Percentiles rank a stretch among this genome's conserved stretches.
These are phyloP conservation scores for Casuarina equisetifolia DNA, from an alignment of 306 rosid species.

Conservation along the genomic window DNA sequence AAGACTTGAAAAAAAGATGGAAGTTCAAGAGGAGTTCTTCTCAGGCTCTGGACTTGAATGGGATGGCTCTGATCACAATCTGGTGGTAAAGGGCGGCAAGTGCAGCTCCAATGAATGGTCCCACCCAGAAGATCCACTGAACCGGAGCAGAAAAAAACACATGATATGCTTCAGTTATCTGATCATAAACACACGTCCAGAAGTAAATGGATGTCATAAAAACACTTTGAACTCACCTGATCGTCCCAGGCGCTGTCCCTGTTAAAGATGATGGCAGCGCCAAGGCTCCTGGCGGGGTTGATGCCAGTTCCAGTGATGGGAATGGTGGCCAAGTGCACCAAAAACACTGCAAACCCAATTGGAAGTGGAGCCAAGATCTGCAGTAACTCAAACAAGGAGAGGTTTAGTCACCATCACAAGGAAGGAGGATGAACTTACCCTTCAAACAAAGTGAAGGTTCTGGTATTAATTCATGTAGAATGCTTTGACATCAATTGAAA, in stretches of 20 bases:
- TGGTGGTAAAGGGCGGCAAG: conserved; percentile 59
- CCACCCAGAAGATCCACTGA: conserved; percentile 65
- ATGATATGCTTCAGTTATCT: not conserved
- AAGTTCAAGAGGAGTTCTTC: not conserved
- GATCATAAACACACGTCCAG: not conserved
- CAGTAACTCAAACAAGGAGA: not conserved
- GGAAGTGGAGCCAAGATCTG: conserved; percentile 54
- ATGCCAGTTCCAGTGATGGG: conserved; percentile 49
- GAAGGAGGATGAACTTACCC: not conserved
- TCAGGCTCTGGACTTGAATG: conserved; percentile 41
- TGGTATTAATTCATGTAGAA: not conserved
- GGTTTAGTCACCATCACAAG: not conserved
- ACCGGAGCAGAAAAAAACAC: not conserved
- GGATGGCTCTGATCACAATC: conserved; percentile 48
- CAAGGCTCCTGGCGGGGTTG: conserved; percentile 54
- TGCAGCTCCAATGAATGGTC: conserved; percentile 61
- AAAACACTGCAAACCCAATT: conserved; percentile 46
- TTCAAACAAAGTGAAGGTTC: not conserved
- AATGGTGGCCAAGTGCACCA: conserved; percentile 51
- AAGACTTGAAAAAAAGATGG: not conserved
- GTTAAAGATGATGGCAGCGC: conserved; percentile 47
- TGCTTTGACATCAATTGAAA: too few relatives aligned
- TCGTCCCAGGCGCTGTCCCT: conserved; percentile 44
- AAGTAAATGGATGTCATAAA: not conserved
- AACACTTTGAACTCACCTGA: conserved; percentile 27